Evolutionary conservation across 2,329 filamentous ascomycete species (phyloP).

Genomic region (Exophiala spinifera): DNA sequence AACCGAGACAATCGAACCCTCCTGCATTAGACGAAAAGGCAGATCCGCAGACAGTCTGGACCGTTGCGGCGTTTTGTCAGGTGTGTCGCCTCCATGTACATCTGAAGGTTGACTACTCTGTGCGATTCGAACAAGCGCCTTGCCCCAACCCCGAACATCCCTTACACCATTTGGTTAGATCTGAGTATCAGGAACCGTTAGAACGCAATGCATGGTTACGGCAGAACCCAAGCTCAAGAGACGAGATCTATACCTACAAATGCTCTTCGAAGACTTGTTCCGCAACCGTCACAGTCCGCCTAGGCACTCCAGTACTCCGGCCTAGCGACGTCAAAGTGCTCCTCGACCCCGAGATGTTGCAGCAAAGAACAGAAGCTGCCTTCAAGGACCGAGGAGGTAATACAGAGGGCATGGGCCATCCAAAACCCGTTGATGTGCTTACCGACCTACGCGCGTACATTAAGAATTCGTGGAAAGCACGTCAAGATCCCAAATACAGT

Average conservation of each 20-base stretch:
- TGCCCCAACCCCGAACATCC: conserved; percentile 52
- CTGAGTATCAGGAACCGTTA: conserved; percentile 25
- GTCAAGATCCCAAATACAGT: conserved; percentile 37
- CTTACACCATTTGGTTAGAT: conserved; percentile 60
- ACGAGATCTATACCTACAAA: conserved; percentile 51
- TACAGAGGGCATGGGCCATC: conserved; percentile 48
- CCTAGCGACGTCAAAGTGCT: conserved; percentile 50
- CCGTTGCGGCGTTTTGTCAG: conserved; percentile 59
- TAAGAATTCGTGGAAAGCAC: conserved; percentile 53
- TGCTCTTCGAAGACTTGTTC: conserved; percentile 61
- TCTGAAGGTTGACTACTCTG: conserved; percentile 53
- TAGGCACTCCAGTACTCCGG: conserved; percentile 53
- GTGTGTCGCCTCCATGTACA: conserved; percentile 62
- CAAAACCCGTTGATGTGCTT: conserved; percentile 54
- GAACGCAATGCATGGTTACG: conserved; percentile 27
- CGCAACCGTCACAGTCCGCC: conserved; percentile 50
- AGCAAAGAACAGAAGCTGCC: conserved; percentile 54
- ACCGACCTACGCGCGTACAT: conserved; percentile 59
- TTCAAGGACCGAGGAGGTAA: conserved; percentile 31
- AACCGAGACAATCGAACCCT: conserved; percentile 53
- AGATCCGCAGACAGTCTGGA: conserved; percentile 49
- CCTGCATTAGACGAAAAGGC: conserved; percentile 41
- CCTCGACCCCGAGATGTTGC: conserved; percentile 52
- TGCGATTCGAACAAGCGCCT: conserved; percentile 37
- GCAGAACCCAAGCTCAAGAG: conserved; percentile 32